phyloP scores from a whole-genome alignment of 1,284 basidiomycete genomes.

The Ustilago bromivora region DNA sequence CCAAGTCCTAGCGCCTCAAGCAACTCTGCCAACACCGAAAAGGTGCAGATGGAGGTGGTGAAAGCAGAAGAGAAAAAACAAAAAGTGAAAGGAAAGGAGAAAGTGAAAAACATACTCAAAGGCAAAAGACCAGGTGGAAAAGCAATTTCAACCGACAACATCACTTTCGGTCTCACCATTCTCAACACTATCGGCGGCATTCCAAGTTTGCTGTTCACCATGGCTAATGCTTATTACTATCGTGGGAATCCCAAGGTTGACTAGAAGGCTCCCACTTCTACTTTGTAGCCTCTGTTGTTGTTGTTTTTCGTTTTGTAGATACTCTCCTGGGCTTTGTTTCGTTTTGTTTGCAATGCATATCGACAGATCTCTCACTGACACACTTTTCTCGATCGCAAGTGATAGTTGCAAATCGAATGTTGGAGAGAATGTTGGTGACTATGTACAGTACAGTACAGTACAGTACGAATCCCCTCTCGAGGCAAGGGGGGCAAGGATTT shows the following conservation, averaged over 20 bases:
- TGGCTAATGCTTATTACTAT: constrained; percentile 27
- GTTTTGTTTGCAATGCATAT: neutral
- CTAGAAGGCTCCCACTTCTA: neutral
- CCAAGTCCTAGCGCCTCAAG: neutral
- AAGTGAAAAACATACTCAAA: neutral
- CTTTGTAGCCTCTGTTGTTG: neutral
- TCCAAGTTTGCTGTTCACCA: constrained; percentile 35
- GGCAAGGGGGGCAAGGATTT: neutral
- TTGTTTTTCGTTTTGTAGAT: neutral
- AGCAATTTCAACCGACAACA: constrained; percentile 27
- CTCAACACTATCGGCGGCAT: constrained; percentile 42
- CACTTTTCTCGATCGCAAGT: neutral
- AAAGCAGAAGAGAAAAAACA: neutral
- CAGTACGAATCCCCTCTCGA: neutral
- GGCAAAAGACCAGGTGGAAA: neutral
- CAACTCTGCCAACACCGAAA: neutral
- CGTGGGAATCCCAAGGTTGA: constrained; percentile 44
- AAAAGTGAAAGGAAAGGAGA: neutral
- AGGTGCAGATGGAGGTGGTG: neutral
- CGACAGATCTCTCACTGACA: neutral
- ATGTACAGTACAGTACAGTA: no score
- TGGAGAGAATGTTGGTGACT: no score
- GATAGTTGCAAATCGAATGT: no score
- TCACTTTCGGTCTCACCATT: constrained; percentile 32
- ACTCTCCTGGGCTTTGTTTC: neutral